Evolutionary conservation across 352 stramenopile species (phyloP), one percentile per base, ranked within the genome.

Genomic region (Phytophthora palmivora): DNA sequence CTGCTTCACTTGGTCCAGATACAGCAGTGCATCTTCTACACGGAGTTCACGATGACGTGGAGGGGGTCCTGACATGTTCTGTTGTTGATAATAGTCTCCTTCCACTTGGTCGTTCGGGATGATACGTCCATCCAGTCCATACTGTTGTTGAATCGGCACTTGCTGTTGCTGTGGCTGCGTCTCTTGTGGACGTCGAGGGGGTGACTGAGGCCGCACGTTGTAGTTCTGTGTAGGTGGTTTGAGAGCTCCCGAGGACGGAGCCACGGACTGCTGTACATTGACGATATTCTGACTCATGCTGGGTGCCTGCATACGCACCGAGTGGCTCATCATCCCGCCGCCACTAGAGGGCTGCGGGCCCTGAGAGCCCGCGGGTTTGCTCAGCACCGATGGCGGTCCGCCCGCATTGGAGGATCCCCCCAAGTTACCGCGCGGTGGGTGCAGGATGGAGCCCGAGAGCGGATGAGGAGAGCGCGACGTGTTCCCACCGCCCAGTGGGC

Each of bases 1-100:
- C 70, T 98, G 97, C 78, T 99, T 99, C 45, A 99, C 97, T 82
- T 99, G 96, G 70, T 99, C 97, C 11, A 99, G 77, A 72, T 99
- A 99, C 30, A 99, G 79, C 33, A 99, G 80, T n/a, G 98, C 98
- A 79, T 99, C 98, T 75, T 99, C 97, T 9, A 99, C 97, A 33
- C 86, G 80, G 2, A 96, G 72, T 53, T 96, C 87, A 4, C 86
- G 84, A 67, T 94, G 81, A 15, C 78, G 81, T 19, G 82, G 78
- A 6, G 63, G 70, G 3, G 66, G 58, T 0, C 26, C 58, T 3
- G 47, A 45, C 52, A 76, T 73, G 8, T 19, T 55, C 33, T 66
- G 46, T 16, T 74, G 71, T 30, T 70, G 60, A 32, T 81, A 81
- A 38, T 85, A 86, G 26, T 78, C 67, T 18, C 70, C 72, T 15